These are phyloP conservation scores for Coprinellus micaceus DNA, from an alignment of 768 basidiomycete genomes.

Conservation along the genomic window DNA sequence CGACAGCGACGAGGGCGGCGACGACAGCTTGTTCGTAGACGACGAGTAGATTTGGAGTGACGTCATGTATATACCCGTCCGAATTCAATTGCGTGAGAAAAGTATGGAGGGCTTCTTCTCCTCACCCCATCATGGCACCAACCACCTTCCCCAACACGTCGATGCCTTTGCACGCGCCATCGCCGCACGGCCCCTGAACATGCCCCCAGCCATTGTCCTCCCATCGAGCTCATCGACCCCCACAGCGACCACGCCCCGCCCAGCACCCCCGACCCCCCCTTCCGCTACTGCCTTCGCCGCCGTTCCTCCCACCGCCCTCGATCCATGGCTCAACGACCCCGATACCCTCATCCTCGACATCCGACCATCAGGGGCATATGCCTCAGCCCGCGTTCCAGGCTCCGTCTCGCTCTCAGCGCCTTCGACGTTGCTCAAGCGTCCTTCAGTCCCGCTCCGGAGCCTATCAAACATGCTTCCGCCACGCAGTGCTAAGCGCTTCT, in stretches of 20 bases:
- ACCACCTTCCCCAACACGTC: conserved; percentile 17
- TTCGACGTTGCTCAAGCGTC: conserved; percentile 90
- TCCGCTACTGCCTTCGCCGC: conserved; percentile 19
- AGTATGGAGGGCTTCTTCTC: conserved; percentile 9
- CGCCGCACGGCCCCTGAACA: conserved; percentile 31
- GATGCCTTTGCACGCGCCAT: conserved; percentile 56
- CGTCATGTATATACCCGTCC: conserved; percentile 17
- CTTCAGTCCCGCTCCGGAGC: conserved; percentile 75
- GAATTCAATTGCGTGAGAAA: conserved; percentile 1
- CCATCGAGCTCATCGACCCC: conserved; percentile 4
- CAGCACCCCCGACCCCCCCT: conserved; percentile 9
- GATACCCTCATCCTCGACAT: conserved; percentile 79
- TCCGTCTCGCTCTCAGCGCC: conserved; percentile 89
- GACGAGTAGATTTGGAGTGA: conserved; percentile 24
- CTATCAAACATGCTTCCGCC: conserved; percentile 80
- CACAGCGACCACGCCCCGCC: conserved; percentile 1
- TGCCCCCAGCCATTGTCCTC: conserved; percentile 14
- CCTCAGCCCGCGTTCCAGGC: conserved; percentile 57
- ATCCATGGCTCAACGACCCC: conserved; percentile 29
- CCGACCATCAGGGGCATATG: conserved; percentile 74
- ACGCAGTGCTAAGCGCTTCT: conserved; percentile 50
- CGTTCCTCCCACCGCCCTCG: conserved; percentile 25
- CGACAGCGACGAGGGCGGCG: conserved; percentile 42
- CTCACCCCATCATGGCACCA: conserved; percentile 11
- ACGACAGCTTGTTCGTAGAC: conserved; percentile 46